A percentile compares a stretch with the other conserved stretches of the same genome.
phyloP scores from a whole-genome alignment of 2,329 filamentous ascomycete species.

The Bertia moriformis region DNA sequence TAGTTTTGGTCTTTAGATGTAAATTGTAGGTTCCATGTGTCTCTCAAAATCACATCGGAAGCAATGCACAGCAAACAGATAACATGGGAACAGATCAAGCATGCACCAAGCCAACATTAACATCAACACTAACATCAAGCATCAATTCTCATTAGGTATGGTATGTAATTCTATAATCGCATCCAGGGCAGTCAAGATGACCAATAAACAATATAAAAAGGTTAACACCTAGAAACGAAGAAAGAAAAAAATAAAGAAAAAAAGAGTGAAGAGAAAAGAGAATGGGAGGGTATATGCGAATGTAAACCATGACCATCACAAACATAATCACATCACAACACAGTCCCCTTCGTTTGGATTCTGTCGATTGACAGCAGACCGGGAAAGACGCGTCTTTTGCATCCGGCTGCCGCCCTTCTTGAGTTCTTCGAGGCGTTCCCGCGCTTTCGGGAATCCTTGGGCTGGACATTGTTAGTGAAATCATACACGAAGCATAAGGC shows the following conservation, averaged over 20 bases:
- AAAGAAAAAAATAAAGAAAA: neutral
- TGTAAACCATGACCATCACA: neutral
- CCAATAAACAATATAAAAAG: neutral
- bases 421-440: constrained; percentile 82
- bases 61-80: too few species aligned
- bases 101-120: too few species aligned
- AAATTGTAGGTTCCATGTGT: too few species aligned
- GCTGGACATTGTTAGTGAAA: constrained; percentile 35
- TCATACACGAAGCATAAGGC: neutral
- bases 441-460: constrained; percentile 85
- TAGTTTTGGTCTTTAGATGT: too few species aligned
- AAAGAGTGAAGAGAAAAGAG: neutral
- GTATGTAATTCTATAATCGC: too few species aligned
- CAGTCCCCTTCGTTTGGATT: constrained; percentile 90
- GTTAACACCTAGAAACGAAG: neutral
- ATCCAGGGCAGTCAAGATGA: neutral
- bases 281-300: neutral
- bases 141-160: too few species aligned
- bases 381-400: constrained; percentile 63
- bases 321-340: constrained; percentile 56
- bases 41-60: too few species aligned
- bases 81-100: too few species aligned
- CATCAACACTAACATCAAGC: too few species aligned
- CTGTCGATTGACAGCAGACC: constrained; percentile 55
- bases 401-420: constrained; percentile 58